Base-by-base conservation (phyloP, 805 yeast species). In the Brettanomyces custersianus region DNA sequence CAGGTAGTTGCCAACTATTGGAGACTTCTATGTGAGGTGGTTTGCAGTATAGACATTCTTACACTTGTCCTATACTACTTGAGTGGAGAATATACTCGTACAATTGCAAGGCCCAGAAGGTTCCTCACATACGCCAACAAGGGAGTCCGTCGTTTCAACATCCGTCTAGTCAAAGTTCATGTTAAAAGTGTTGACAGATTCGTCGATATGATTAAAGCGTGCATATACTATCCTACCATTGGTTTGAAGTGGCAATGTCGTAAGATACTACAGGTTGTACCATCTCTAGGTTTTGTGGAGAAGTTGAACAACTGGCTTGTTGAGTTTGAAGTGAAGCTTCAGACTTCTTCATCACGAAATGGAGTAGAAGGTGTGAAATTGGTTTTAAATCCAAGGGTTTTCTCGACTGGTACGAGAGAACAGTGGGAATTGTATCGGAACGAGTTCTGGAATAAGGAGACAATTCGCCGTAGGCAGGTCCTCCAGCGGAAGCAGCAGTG, bases 381-480 rank as follows among this genome's bases (percentile, higher is more conserved):
- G 7, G 81, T 85, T 8, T 63, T 92, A 37, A 80, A 80, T 39
- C 82, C 96, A 3, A 65, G 95, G 34, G 78, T 79, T 1, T 92
- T 90, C 58, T 74, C 75, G 40, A 77, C 92, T 0, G 88, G 82
- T 33, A 74, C 82, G 5, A 70, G 96, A 43, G 96, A 88, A 55
- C 88, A 86, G 8, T 90, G 98, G 97, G 98, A 90, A 51, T 57
- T 86, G 28, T 90, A 88, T 50, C 62, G 98, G 40, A 84, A 83
- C 46, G 96, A 88, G 54, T 92, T 87, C 53, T 92, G 97, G 96
- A 74, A 77, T 17, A 70, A 80, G 46, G 95, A 87, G 54, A 83
- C 85, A 1, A 72, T 75, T 2, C 68, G 86, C 45, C 63, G 87
- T 43, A 59, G 73, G 29, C 62, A 57, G 20, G 34, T 43, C 27